phyloP scores from a whole-genome alignment of 2,329 filamentous ascomycete genomes.

The Penicillium crustosum region DNA sequence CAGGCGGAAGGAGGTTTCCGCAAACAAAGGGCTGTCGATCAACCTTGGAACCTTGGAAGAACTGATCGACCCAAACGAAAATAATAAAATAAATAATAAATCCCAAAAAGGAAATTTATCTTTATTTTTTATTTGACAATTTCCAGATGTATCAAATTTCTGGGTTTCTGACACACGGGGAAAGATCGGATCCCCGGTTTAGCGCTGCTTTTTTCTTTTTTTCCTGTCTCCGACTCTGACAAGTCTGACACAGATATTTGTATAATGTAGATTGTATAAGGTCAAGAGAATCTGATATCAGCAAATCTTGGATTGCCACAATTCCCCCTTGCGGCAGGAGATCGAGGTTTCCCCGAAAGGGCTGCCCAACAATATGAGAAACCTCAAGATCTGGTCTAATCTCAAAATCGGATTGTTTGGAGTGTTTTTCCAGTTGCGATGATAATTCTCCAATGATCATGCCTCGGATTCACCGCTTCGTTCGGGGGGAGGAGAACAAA shows the following conservation, averaged over 20 bases:
- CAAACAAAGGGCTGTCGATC: slow-evolving; percentile 2
- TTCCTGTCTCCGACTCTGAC: neutral
- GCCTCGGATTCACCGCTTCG: slow-evolving; percentile 11
- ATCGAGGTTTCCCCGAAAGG: slow-evolving; percentile 6
- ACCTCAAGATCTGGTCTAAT: slow-evolving; percentile 2
- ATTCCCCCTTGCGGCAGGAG: slow-evolving; percentile 8
- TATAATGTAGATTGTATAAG: neutral
- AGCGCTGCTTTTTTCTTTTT: neutral
- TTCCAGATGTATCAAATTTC: neutral
- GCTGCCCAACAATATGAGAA: slow-evolving; percentile 4
- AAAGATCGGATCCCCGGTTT: slow-evolving; percentile 2
- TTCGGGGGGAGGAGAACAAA: neutral
- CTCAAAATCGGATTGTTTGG: slow-evolving; percentile 16
- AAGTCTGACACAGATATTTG: neutral
- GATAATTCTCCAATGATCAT: slow-evolving; percentile 1
- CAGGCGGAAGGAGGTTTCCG: slow-evolving; percentile 8
- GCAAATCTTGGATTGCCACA: neutral
- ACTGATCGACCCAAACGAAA: slow-evolving; percentile 4
- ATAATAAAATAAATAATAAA: slow-evolving; percentile 2
- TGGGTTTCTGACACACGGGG: neutral
- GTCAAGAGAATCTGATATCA: neutral
- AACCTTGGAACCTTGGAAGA: neutral
- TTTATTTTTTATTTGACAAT: neutral
- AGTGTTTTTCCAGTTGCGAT: neutral
- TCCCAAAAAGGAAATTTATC: neutral